Evolutionary conservation across 768 basidiomycete species (phyloP), one percentile per base, ranked within the genome.

Genomic region (Cystobasidium tubakii): DNA sequence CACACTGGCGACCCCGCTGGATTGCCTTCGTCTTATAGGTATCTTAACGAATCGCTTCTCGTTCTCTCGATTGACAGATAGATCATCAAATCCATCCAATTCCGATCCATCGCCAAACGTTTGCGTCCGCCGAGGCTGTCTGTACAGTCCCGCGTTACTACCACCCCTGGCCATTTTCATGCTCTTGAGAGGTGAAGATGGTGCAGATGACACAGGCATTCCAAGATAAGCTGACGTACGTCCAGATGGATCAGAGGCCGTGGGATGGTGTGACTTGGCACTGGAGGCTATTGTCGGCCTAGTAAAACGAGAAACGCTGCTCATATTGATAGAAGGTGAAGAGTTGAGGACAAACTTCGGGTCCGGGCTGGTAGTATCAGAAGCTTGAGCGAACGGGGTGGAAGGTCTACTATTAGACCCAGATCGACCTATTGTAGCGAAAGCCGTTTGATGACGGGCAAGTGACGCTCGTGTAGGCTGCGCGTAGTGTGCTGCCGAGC

Each of bases 61-160:
- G 15, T 77, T 75, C 57, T 81, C 80, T 57, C 78, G 75, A 27
- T 81, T 81, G 31, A 81, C 81, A 34, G 74, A 76, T 55, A 83
- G 57, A 77, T 84, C 83, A 66, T 84, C 83, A 23, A 84, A 81
- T 25, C 66, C 80, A 44, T 84, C 83, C 57, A 84, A 74, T 75
- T 84, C 83, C 7, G 81, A 81, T 1, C 83, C 83, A 74, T 83
- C 82, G 0, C 82, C 82, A 73, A 81, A 83, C 2, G 70, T 64
- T 74, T 76, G 71, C 21, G n/a, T 25, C 62, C 64, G 53, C 44
- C 70, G 75, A 1, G 78, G 79, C 63, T 64, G 64, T 17, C 70
- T 74, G 70, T 62, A 33, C 4, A 79, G 77, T 17, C 76, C 50
- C 31, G 74, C 17, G 25, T 50, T 9, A 25, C 43, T 29, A 25